Conservation (phyloP, 257 asterid species). For the Solanum stenotomum region DNA sequence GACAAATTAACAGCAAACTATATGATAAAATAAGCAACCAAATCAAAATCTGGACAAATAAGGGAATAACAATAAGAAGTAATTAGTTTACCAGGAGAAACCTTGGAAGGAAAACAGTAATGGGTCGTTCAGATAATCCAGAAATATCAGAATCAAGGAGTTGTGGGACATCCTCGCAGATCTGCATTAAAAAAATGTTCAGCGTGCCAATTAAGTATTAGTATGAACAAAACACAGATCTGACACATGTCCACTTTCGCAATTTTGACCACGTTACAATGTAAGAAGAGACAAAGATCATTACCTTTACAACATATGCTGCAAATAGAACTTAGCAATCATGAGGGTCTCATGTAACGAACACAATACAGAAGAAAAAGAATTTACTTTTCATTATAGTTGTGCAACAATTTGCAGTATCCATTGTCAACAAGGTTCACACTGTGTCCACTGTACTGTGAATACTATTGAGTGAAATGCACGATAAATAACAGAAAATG, state of each 20-base stretch:
- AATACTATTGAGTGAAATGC: not conserved
- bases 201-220: not conserved
- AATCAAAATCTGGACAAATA: not conserved
- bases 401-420: not conserved
- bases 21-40: not conserved
- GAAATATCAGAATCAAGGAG: constrained; percentile 70
- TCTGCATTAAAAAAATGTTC: constrained; percentile 22
- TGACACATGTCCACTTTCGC: not conserved
- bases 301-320: not conserved
- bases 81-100: constrained; percentile 59
- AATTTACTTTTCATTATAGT: not conserved
- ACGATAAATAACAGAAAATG: not conserved
- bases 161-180: constrained; percentile 82
- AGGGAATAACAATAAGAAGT: not conserved
- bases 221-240: not conserved
- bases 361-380: not conserved
- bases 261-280: not conserved
- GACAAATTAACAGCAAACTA: not conserved
- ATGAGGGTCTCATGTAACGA: not conserved
- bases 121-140: constrained; percentile 82
- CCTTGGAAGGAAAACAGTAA: constrained; percentile 77
- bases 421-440: not conserved
- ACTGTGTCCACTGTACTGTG: not conserved
- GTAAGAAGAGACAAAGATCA: not conserved
- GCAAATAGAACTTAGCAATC: not conserved